Evolutionary conservation across 805 yeast species (phyloP).

Genomic region (Candida easanensis): DNA sequence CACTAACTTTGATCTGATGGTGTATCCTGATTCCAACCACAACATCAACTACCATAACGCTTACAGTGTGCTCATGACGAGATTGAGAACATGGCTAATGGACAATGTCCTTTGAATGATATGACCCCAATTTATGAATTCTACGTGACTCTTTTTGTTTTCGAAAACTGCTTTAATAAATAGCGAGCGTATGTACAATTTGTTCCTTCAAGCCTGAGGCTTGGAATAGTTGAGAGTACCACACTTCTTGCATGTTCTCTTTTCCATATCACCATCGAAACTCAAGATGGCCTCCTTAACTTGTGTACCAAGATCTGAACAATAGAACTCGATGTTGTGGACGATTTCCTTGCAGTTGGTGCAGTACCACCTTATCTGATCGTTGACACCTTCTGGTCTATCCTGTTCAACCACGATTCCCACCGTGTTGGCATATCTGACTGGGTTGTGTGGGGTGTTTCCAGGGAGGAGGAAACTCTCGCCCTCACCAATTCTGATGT

Average conservation of each 20-base stretch:
- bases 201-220: conserved; percentile 38
- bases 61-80: conserved; percentile 65
- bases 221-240: conserved; percentile 70
- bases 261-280: conserved; percentile 60
- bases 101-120: conserved; percentile 2
- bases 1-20: conserved; percentile 80
- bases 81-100: conserved; percentile 55
- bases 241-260: conserved; percentile 73
- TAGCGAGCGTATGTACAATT: too few relatives aligned
- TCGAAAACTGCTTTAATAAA: too few relatives aligned
- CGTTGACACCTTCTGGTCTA: conserved; percentile 68
- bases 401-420: conserved; percentile 94
- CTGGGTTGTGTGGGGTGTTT: conserved; percentile 87
- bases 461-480: conserved; percentile 86
- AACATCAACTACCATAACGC: conserved; percentile 80
- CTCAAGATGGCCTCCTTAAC: conserved; percentile 76
- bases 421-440: conserved; percentile 77
- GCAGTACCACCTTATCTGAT: conserved; percentile 88
- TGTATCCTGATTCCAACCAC: conserved; percentile 94
- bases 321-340: conserved; percentile 68
- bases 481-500: conserved; percentile 75
- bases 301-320: conserved; percentile 84
- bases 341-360: conserved; percentile 60
- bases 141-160: too few relatives aligned
- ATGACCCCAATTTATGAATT: too few relatives aligned